Conservation (phyloP, 2,329 filamentous ascomycete species). For the Colletotrichum spinosum region DNA sequence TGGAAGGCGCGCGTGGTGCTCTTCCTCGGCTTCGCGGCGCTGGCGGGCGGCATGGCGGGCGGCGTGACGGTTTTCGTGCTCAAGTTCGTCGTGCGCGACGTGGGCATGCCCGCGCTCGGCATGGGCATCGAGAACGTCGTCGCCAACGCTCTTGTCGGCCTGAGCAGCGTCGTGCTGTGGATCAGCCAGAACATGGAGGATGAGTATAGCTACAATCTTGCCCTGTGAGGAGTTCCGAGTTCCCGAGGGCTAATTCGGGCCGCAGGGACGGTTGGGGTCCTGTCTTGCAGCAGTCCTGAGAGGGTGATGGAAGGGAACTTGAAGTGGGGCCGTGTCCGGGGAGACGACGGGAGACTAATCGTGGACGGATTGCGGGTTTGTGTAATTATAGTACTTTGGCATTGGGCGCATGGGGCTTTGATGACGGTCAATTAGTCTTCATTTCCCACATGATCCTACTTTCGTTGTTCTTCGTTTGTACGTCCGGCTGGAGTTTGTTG, state of each 20-base stretch:
- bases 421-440: too few species aligned
- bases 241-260: conserved; percentile 5
- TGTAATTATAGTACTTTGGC: too few species aligned
- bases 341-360: too few species aligned
- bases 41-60: conserved; percentile 76
- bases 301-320: neutral
- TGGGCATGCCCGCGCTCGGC: conserved; percentile 69
- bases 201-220: conserved; percentile 76
- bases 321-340: too few species aligned
- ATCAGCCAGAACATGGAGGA: conserved; percentile 80
- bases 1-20: conserved; percentile 77
- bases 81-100: conserved; percentile 70
- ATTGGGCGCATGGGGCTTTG: too few species aligned
- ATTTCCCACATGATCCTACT: too few species aligned
- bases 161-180: conserved; percentile 75
- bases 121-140: conserved; percentile 78
- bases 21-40: conserved; percentile 73
- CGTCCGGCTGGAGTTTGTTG: too few species aligned
- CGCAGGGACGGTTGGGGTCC: conserved; percentile 23
- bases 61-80: conserved; percentile 76
- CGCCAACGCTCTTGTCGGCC: conserved; percentile 71
- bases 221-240: conserved; percentile 72
- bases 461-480: too few species aligned
- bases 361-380: too few species aligned
- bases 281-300: conserved; percentile 6